Conservation (phyloP, 2,329 filamentous ascomycete genomes). For the Mycosphaerella arachidis region DNA sequence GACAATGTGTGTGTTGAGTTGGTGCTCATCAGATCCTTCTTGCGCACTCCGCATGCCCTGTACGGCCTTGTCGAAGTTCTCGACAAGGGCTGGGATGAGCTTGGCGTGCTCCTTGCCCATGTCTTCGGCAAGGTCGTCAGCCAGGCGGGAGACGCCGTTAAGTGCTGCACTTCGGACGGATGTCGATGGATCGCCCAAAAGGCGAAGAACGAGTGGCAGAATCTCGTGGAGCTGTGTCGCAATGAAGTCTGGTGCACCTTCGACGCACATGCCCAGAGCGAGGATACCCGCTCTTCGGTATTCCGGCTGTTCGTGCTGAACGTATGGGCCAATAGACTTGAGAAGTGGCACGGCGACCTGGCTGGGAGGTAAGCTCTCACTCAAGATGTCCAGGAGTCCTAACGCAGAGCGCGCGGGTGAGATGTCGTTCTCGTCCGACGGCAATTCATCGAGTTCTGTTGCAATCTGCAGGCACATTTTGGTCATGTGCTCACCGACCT, state of each 20-base stretch:
- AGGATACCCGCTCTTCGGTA: constrained; percentile 87
- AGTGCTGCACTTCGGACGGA: constrained; percentile 83
- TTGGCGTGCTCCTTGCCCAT: constrained; percentile 78
- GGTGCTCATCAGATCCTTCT: constrained; percentile 47
- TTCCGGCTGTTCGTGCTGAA: constrained; percentile 67
- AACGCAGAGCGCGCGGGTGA: constrained; percentile 82
- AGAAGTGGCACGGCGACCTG: constrained; percentile 92
- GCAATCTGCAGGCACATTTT: constrained; percentile 83
- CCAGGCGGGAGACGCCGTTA: constrained; percentile 80
- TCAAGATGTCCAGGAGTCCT: constrained; percentile 81
- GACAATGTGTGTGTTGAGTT: constrained; percentile 79
- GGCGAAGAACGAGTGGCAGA: constrained; percentile 75
- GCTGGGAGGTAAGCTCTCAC: constrained; percentile 81
- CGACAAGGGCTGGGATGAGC: constrained; percentile 77
- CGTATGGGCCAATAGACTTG: constrained; percentile 77
- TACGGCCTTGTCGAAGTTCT: constrained; percentile 81
- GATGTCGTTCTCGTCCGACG: constrained; percentile 71
- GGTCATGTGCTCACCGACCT: constrained; percentile 81
- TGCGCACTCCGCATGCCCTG: constrained; percentile 55
- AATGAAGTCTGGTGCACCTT: constrained; percentile 96
- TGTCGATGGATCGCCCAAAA: constrained; percentile 78
- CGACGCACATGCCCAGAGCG: constrained; percentile 86
- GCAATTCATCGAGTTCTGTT: constrained; percentile 75
- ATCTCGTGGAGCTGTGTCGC: constrained; percentile 84
- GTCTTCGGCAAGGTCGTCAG: constrained; percentile 89